These are phyloP conservation scores for Chrysosporium queenslandicum DNA, from an alignment of 2,329 filamentous ascomycete species.

Conservation along the genomic window DNA sequence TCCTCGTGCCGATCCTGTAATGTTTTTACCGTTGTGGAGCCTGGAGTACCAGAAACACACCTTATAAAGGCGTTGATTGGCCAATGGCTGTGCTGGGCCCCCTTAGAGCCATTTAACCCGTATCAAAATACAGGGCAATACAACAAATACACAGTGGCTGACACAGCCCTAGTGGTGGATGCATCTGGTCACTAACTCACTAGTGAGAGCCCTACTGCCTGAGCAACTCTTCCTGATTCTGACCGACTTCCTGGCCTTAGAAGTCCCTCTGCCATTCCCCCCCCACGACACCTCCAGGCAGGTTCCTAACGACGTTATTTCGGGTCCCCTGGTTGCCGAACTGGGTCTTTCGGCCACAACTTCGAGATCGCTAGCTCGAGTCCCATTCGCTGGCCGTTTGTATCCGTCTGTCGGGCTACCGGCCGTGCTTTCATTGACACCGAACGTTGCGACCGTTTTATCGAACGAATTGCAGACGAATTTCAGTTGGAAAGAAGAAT, in stretches of 20 bases:
- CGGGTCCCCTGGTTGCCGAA: not conserved
- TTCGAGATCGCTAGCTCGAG: not conserved
- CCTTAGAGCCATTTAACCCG: no score
- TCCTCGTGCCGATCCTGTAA: no score
- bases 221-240: not conserved
- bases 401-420: not conserved
- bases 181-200: not conserved
- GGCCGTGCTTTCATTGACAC: not conserved
- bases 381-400: conserved; percentile 3
- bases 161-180: not conserved
- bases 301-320: not conserved
- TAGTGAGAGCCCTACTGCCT: not conserved
- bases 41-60: not conserved
- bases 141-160: not conserved
- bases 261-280: not conserved
- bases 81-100: not conserved
- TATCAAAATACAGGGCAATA: no score
- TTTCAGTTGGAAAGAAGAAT: not conserved
- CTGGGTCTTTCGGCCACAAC: not conserved
- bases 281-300: not conserved
- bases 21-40: not conserved
- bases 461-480: not conserved
- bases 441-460: not conserved
- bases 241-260: not conserved
- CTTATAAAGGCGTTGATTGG: not conserved